Evolutionary conservation across 73 alveolate species (phyloP).

Genomic region (Stentor coeruleus): DNA sequence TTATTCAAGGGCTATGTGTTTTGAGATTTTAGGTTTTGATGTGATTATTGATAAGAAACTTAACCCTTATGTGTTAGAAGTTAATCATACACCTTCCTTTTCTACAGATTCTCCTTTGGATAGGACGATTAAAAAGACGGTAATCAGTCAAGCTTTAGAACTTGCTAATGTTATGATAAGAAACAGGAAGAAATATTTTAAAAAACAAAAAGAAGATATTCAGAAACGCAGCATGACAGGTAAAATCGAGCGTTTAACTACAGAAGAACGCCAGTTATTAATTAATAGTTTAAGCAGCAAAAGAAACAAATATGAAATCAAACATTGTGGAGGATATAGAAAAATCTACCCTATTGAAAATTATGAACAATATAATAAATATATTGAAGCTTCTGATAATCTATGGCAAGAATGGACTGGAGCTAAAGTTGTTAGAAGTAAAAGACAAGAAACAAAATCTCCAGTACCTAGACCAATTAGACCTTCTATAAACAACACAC

Average conservation of each 20-base stretch:
- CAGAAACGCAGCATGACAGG: constrained; percentile 16
- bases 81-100: constrained; percentile 62
- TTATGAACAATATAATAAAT: constrained; percentile 11
- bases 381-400: constrained; percentile 24
- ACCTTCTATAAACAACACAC: background rate
- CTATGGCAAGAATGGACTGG: constrained; percentile 34
- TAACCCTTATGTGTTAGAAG: constrained; percentile 47
- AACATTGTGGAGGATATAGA: constrained; percentile 23
- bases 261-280: background rate
- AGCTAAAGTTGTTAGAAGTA: background rate
- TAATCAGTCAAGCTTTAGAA: constrained; percentile 42
- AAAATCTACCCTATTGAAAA: constrained; percentile 21
- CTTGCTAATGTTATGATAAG: constrained; percentile 32
- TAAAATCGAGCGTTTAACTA: background rate
- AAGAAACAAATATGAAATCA: constrained; percentile 14
- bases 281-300: background rate
- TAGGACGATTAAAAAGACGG: constrained; percentile 38
- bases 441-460: constrained; percentile 3
- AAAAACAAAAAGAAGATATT: background rate
- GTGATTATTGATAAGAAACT: constrained; percentile 32
- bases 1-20: constrained; percentile 25
- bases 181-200: background rate
- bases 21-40: constrained; percentile 30
- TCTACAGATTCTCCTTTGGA: constrained; percentile 62
- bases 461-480: background rate